Evolutionary conservation across 2,329 filamentous ascomycete species (phyloP), one percentile per base, ranked within the genome.

Genomic region (Amauroascus niger): DNA sequence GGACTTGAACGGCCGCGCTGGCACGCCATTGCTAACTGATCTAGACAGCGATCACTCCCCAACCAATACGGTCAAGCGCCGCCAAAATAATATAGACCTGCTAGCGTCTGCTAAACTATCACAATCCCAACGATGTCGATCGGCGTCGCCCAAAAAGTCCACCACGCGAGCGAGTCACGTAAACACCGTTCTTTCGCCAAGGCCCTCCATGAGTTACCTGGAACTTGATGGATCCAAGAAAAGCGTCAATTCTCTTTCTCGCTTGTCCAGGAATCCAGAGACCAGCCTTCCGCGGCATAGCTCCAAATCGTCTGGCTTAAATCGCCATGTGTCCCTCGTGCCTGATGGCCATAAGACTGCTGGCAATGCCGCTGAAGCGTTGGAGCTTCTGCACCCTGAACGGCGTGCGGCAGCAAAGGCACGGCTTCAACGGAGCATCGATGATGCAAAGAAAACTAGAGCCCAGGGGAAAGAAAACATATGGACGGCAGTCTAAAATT

Each of bases 391-490:
- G 9, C 58, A 66, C 4, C 54, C 66, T 2, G 69, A 71, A 28
- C 63, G 69, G 20, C 49, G 63, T 50, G 60, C 67, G 2, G 65
- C 65, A 8, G 68, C 69, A 3, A 62, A 66, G 53, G 66, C 64
- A n/a, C 62, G 69, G 35, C 60, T 71, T 11, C 65, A 64, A 44
- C 64, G 62, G 40, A 66, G 63, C 55, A 59, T 61, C 43, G 59
- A 64, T 26, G 61, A 57, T 49, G 48, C 30, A 61, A 57, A 55
- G 59, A 60, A 33, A 18, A 16, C 18, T 2, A 49, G 52, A 18
- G 45, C 44, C 26, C 60, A 62, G n/a, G 68, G 64, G 24, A 69
- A 68, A 54, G 68, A 70, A 54, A 69, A 67, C 58, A 52, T 63
- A 3, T 58, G 54, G 40, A 43, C 61, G 6, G 47, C 52, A n/a